Base-by-base conservation (phyloP, 1,139 yeast genomes). In the Yamadazyma buinensis region DNA sequence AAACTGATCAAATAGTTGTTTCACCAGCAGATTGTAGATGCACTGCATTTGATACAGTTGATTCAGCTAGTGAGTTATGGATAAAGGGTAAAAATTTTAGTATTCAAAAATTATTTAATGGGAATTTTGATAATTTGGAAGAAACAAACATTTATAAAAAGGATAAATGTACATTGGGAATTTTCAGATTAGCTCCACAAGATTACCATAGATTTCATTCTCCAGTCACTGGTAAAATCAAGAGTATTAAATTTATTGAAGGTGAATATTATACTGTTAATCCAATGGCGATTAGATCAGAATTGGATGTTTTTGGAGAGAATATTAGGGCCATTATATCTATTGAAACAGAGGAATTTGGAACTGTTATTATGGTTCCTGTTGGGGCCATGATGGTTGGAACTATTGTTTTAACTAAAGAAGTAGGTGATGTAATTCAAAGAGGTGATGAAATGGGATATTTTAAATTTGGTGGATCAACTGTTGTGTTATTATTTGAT, bases 371-470 rank as follows among this genome's bases (percentile, higher is more conserved):
- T 45, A 72, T 86, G 61, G 76, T 87, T 18, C 80, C 95, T 7
- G 87, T 92, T 7, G 98, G 98, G 18, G 98, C 98, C 1, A 92
- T 92, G 97, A 88, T 92, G 97, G 98, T 92, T 4, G 97, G 97
- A 0, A 84, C 95, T 2, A 88, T 82, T 3, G 74, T 87, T 0
- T 59, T 90, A 24, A 81, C 92, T 0, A 80, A 79, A n/a, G 52
- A 71, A 33, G 75, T 71, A 29, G 87, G 86, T 3, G 78, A 79
- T 27, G 32, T 38, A 1, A 70, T 90, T 6, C 50, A 60, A 12
- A 68, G 92, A 35, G 85, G 92, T 7, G 94, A 85, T 30, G 97
- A 92, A 51, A 61, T 92, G 28, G 98, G 98, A 0, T 90, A 86
- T 52, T 92, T 92, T 67, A 86, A 88, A 54, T 92, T 90, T 63